These are phyloP conservation scores for Gelatoporia subvermispora DNA, from an alignment of 768 basidiomycete species.

Conservation along the genomic window DNA sequence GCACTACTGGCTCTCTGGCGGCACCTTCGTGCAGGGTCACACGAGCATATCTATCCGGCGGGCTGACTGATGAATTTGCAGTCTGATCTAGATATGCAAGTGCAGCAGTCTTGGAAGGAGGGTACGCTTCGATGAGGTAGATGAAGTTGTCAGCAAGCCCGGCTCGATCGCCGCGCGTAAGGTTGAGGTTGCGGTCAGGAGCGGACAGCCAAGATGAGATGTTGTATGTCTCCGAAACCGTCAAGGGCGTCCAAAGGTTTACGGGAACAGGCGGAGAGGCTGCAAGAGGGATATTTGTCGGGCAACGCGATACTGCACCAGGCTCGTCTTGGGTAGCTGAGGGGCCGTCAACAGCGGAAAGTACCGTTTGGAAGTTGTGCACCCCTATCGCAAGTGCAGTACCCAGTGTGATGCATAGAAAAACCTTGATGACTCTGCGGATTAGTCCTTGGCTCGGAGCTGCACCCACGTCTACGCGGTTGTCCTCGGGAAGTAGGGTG, in stretches of 20 bases:
- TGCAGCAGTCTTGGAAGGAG: conserved; percentile 44
- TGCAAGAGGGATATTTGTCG: conserved; percentile 22
- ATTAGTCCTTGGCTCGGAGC: no score
- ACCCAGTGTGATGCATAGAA: no score
- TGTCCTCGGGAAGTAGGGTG: background rate
- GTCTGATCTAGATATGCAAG: conserved; percentile 39
- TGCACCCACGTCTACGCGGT: background rate
- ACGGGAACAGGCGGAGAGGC: conserved; percentile 37
- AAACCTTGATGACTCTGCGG: no score
- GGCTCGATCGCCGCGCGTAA: conserved; percentile 33
- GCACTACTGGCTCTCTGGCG: conserved; percentile 35
- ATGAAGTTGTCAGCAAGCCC: conserved; percentile 44
- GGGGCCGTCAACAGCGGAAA: background rate
- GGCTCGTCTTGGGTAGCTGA: conserved; percentile 8
- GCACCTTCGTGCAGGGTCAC: conserved; percentile 50
- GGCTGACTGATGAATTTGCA: conserved; percentile 2
- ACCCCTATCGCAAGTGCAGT: no score
- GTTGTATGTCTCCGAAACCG: conserved; percentile 36
- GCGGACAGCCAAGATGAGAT: conserved; percentile 43
- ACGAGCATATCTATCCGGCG: conserved; percentile 39
- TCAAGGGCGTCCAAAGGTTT: conserved; percentile 52
- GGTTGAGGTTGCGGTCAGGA: conserved; percentile 40
- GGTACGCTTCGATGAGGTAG: conserved; percentile 44
- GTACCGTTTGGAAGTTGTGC: background rate
- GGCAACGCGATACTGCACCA: conserved; percentile 25